phyloP scores from a whole-genome alignment of 768 basidiomycete species.

The Agaricus sinodeliciosus region DNA sequence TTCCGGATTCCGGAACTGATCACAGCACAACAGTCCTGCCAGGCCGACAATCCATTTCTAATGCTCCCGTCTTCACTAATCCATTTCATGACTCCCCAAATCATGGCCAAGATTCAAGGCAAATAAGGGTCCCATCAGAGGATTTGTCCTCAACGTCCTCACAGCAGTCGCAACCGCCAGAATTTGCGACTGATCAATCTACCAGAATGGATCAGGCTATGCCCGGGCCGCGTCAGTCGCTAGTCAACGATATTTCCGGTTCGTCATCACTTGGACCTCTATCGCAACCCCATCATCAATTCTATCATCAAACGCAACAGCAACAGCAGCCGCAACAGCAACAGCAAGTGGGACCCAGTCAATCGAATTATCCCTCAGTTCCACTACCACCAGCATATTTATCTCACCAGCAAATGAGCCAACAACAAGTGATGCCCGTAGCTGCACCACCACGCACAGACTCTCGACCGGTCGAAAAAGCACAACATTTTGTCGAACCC shows the following conservation, averaged over 20 bases:
- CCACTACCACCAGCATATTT: not conserved
- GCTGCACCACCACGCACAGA: slow-evolving; percentile 4
- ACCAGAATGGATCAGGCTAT: not conserved
- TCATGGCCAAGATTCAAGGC: not conserved
- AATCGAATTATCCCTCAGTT: not conserved
- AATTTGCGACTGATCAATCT: not conserved
- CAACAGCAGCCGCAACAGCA: not conserved
- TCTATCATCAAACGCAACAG: slow-evolving; percentile 6
- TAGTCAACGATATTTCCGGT: not conserved
- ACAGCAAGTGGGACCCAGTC: not conserved
- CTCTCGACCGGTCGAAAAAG: slow-evolving; percentile 1
- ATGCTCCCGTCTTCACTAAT: not conserved
- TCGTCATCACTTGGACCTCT: not conserved
- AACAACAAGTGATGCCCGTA: not conserved
- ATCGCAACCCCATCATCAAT: slow-evolving; percentile 2
- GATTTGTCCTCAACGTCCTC: not conserved
- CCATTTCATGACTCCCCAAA: not conserved
- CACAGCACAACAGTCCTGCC: not conserved
- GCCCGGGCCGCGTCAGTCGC: slow-evolving; percentile 3
- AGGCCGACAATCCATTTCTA: not conserved
- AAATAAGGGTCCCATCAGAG: not conserved
- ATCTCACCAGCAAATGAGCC: not conserved
- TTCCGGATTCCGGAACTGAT: not conserved
- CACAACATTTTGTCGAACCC: slow-evolving; percentile 10
- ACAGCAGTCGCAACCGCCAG: not conserved